Base-by-base conservation (phyloP, 305 asterid species). In the Plantago lanceolata region DNA sequence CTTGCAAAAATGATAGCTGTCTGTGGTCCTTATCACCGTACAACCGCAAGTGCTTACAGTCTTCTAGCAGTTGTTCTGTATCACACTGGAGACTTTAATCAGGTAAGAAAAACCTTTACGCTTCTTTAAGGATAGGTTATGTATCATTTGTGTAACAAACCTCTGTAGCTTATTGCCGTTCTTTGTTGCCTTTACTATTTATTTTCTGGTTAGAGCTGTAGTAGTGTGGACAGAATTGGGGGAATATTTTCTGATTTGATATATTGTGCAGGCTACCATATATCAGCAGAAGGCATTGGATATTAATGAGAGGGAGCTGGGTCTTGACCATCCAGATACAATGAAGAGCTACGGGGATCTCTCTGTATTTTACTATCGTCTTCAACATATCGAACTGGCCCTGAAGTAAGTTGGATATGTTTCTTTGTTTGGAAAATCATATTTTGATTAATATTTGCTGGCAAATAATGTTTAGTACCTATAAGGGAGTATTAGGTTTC, bases 291-390 rank as follows among this genome's bases (percentile, higher is more conserved):
- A 94, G 83, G 97, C 99, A 54, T 81, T 94, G 78, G 96, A 94
- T 76, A 88, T 94, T 78, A 94, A 90, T 67, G 99, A 94, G 83
- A 85, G 97, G 79, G 99, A 90, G 82, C 86, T 94, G 64, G 99
- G 99, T 68, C 99, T 94, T 72, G 99, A 94, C 78, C 99, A 94
- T 81, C 99, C 99, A 21, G 99, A 94, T 73, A 94, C 99, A 16
- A 94, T 90, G 99, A 94, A 94, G 85, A 90, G 99, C 78, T 94
- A 94, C 57, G 99, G 97, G 71, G 99, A 94, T 85, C 88, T 94
- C 56, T 94, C 99, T 6, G 99, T 94, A 75, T 94, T 94, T 64
- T 94, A 90, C 78, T 94, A 94, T 65, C 99, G 97, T 71, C 99
- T 94, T 77, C 99, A 94, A 72, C 96, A 94, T 79, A 94, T 94